Percentiles rank a stretch among this genome's conserved stretches.
These are phyloP conservation scores for Camillea tinctor DNA, from an alignment of 2,329 filamentous ascomycete species.

Conservation along the genomic window DNA sequence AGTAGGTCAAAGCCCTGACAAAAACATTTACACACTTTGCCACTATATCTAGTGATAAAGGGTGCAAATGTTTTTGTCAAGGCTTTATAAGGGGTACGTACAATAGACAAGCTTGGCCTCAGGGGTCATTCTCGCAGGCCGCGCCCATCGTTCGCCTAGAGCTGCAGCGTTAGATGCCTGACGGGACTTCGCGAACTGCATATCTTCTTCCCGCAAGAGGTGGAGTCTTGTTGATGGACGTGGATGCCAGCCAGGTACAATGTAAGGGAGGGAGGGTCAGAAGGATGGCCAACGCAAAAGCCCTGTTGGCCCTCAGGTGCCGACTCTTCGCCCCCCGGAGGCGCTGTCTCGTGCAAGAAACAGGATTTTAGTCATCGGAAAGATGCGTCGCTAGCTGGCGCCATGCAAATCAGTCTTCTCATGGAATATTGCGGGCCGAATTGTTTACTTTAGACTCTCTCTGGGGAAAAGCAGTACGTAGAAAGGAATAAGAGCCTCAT, in stretches of 20 bases:
- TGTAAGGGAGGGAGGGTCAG: background rate
- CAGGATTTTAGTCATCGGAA: constrained; percentile 15
- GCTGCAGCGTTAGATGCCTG: constrained; percentile 5
- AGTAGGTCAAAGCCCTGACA: too few relatives aligned
- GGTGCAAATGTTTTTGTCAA: too few relatives aligned
- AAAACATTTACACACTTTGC: too few relatives aligned
- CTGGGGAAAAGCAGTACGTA: background rate
- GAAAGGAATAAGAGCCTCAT: constrained; percentile 14
- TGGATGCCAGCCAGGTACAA: background rate
- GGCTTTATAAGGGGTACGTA: too few relatives aligned
- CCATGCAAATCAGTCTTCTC: constrained; percentile 7
- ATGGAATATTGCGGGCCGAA: constrained; percentile 10
- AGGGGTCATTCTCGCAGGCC: background rate
- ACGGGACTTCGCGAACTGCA: background rate
- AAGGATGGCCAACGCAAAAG: constrained; percentile 1
- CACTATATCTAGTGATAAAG: too few relatives aligned
- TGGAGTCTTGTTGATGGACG: background rate
- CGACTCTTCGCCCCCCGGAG: constrained; percentile 5
- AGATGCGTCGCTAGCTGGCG: constrained; percentile 8
- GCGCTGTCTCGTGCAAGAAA: constrained; percentile 6
- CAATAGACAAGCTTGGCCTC: constrained; percentile 9
- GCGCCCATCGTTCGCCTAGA: background rate
- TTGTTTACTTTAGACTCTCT: background rate
- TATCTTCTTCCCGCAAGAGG: background rate
- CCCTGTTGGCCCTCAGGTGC: constrained; percentile 9